Evolutionary conservation across 1,284 basidiomycete genomes (phyloP).

Genomic region (Ganoderma lucidum): DNA sequence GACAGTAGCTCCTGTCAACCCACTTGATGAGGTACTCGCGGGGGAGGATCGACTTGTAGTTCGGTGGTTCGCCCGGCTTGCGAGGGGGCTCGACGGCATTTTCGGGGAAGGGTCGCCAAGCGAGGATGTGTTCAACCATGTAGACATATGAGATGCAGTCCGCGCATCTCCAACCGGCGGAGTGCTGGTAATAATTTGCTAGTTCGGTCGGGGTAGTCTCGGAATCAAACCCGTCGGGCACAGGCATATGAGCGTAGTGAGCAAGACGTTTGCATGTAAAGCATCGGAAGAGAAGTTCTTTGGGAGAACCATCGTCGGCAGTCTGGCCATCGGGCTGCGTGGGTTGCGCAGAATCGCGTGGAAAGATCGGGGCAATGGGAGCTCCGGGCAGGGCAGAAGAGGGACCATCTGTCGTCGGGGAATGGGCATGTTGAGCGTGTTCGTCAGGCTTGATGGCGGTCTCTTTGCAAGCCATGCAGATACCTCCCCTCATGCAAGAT

Average conservation of each 20-base stretch:
- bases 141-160: constrained; percentile 83
- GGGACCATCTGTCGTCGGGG: constrained; percentile 8
- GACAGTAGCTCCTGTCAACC: constrained; percentile 77
- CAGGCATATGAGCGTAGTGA: constrained; percentile 79
- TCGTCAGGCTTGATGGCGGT: constrained; percentile 57
- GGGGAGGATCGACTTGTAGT: constrained; percentile 70
- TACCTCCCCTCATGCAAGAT: constrained; percentile 75
- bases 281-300: constrained; percentile 80
- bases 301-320: constrained; percentile 33
- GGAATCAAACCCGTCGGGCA: constrained; percentile 49
- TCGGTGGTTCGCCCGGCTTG: constrained; percentile 51
- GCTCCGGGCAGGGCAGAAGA: constrained; percentile 23
- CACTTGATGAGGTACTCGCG: constrained; percentile 94
- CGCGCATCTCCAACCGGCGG: constrained; percentile 76
- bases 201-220: constrained; percentile 52
- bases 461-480: constrained; percentile 82
- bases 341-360: constrained; percentile 1
- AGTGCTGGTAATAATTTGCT: constrained; percentile 70
- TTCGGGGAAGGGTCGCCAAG: constrained; percentile 85
- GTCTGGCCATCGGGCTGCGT: constrained; percentile 16
- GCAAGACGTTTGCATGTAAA: constrained; percentile 80
- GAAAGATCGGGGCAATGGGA: constrained; percentile 4
- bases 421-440: constrained; percentile 18
- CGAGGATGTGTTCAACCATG: constrained; percentile 86
- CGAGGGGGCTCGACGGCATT: constrained; percentile 61